Percentiles rank a stretch among this genome's conserved stretches.
phyloP scores from a whole-genome alignment of 202 grass and related monocot species.

The Zizania palustris region DNA sequence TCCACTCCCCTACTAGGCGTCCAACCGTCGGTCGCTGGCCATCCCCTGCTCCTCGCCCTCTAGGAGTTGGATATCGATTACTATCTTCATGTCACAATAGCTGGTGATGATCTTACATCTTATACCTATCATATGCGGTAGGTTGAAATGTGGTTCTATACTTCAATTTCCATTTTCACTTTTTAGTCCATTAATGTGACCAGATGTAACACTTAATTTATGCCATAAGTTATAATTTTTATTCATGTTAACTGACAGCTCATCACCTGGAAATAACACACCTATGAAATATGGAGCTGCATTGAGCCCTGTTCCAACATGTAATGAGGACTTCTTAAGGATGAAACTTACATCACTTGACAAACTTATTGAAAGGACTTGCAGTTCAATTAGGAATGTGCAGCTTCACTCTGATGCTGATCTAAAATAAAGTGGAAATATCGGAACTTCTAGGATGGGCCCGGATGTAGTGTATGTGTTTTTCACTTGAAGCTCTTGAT shows the following conservation, averaged over 20 bases:
- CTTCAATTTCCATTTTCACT: slow-evolving; percentile 29
- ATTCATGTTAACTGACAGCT: slow-evolving; percentile 52
- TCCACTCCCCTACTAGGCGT: no score
- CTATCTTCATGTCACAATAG: slow-evolving; percentile 87
- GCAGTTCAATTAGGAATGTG: slow-evolving; percentile 75
- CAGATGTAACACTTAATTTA: slow-evolving; percentile 8
- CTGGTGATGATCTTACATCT: slow-evolving; percentile 56
- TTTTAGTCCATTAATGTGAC: slow-evolving; percentile 10
- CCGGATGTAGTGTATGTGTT: slow-evolving; percentile 78
- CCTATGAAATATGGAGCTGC: slow-evolving; percentile 37
- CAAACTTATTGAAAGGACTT: slow-evolving; percentile 76
- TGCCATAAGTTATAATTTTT: slow-evolving; percentile 1
- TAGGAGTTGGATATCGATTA: slow-evolving; percentile 99
- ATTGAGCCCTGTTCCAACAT: slow-evolving; percentile 67
- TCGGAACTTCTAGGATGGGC: slow-evolving; percentile 73
- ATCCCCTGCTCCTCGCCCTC: no score
- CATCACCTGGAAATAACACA: slow-evolving; percentile 37
- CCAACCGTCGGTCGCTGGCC: no score
- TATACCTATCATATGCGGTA: slow-evolving; percentile 62
- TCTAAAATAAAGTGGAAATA: slow-evolving; percentile 49
- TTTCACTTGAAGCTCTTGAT: slow-evolving; percentile 18
- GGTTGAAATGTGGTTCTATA: slow-evolving; percentile 23
- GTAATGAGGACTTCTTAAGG: slow-evolving; percentile 78
- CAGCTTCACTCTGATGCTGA: slow-evolving; percentile 69
- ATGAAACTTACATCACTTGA: slow-evolving; percentile 90